Base-by-base conservation (phyloP, 352 stramenopile genomes). In the Phytopythium sindhum region DNA sequence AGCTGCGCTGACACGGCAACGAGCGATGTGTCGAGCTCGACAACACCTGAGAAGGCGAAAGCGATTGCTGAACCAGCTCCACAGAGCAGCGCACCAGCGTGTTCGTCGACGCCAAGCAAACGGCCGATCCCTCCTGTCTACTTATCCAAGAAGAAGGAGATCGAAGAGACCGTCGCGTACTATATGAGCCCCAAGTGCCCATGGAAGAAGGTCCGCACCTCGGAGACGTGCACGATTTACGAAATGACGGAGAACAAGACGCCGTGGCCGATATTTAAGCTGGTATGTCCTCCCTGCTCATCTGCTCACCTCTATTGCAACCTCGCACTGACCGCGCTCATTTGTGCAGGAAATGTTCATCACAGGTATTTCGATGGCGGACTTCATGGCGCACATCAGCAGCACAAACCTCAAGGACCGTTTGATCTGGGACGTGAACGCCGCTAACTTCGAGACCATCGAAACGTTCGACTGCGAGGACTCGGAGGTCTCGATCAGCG, bases 361-460 rank as follows among this genome's bases (percentile, higher is more conserved):
- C 47, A 61, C 66, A 4, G 70, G 73, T 19, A 80, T 82, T 33
- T 73, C 74, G 0, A 66, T 74, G 37, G 57, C 64, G 26, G 68
- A 77, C 1, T 81, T 88, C 44, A 59, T 89, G 58, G 50, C 26
- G 12, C 86, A 78, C 26, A 58, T 89, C 51, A 60, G 79, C 55
- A 76, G 69, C 60, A 85, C 70, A 41, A 63, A 77, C 51, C 61
- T 72, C 10, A 74, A 69, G 44, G 61, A 83, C 56, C 78, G 78
- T 23, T 41, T 58, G 4, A 61, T 81, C 15, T 89, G 80, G 80
- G 76, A 89, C 66, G 60, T 74, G 28, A 84, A 84, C 61, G 66
- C 81, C 42, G 77, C 69, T 14, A 67, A 72, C 29, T 83, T 83
- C 65, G 68, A 80, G 51, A 67, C 86, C 14, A 68, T 88, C 29